A percentile compares a stretch with the other conserved stretches of the same genome.
These are phyloP conservation scores for Udeniomyces megalosporus DNA, from an alignment of 768 basidiomycete genomes.

Conservation along the genomic window DNA sequence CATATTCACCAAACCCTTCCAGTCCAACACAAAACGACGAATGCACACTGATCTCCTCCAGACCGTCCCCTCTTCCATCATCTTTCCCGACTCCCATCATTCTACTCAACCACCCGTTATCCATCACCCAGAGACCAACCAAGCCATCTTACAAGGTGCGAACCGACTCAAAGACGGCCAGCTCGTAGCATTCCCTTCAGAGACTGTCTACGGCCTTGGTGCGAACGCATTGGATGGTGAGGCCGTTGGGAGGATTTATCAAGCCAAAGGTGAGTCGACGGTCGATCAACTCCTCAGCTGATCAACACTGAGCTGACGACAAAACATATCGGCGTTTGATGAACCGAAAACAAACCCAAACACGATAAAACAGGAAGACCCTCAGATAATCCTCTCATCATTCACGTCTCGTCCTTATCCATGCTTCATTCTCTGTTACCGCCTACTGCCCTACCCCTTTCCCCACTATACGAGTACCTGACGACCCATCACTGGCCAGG, in stretches of 20 bases:
- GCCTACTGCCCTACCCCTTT: slow-evolving; percentile 41
- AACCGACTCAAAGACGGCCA: slow-evolving; percentile 23
- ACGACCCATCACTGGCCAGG: slow-evolving; percentile 91
- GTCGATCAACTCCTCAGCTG: background rate
- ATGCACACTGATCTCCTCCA: background rate
- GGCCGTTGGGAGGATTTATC: slow-evolving; percentile 61
- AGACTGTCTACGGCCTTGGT: slow-evolving; percentile 97
- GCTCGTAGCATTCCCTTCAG: slow-evolving; percentile 78
- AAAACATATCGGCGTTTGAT: background rate
- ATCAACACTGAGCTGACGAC: background rate
- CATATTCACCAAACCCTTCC: no score
- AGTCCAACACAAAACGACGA: no score
- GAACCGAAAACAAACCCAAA: background rate
- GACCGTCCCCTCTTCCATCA: slow-evolving; percentile 11
- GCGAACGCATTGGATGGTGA: slow-evolving; percentile 51
- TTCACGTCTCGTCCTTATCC: slow-evolving; percentile 68
- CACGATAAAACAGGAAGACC: slow-evolving; percentile 43
- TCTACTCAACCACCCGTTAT: slow-evolving; percentile 6
- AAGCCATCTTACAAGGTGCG: slow-evolving; percentile 41
- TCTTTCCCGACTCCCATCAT: no score
- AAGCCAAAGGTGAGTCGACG: slow-evolving; percentile 57
- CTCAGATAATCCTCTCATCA: slow-evolving; percentile 90
- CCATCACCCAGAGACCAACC: slow-evolving; percentile 6
- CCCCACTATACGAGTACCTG: slow-evolving; percentile 51
- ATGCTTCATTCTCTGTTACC: slow-evolving; percentile 54